Evolutionary conservation across 371 early-diverging fungal genomes (phyloP).

Genomic region (Nematocida ausubeli): DNA sequence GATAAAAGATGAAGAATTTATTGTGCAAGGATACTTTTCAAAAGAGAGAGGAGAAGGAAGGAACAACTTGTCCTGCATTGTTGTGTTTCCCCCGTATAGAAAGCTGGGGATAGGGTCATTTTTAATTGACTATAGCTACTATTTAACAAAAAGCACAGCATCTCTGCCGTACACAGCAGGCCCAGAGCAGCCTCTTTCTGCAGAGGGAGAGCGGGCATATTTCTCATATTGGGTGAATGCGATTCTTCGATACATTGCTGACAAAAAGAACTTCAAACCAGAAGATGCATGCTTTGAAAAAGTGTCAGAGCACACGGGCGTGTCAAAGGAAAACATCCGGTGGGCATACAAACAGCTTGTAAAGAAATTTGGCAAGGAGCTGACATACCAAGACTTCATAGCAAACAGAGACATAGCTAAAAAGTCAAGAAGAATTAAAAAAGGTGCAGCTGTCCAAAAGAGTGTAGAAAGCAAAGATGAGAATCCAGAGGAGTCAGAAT

Average conservation of each 20-base stretch:
- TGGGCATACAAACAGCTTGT: conserved; percentile 16
- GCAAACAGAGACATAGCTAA: conserved; percentile 31
- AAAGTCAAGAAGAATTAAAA: conserved; percentile 24
- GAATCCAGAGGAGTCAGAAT: neutral
- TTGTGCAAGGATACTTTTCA: conserved; percentile 64
- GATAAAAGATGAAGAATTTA: conserved; percentile 22
- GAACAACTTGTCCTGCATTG: conserved; percentile 65
- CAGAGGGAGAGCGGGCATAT: conserved; percentile 55
- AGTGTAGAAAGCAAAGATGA: neutral
- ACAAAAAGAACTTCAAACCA: neutral
- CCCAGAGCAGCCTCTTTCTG: conserved; percentile 66
- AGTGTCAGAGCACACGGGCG: conserved; percentile 46
- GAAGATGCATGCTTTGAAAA: conserved; percentile 34
- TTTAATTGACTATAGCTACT: conserved; percentile 66
- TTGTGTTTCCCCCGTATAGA: conserved; percentile 62
- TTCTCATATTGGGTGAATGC: conserved; percentile 64
- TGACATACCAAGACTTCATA: conserved; percentile 16
- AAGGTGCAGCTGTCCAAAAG: neutral
- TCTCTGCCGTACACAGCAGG: conserved; percentile 48
- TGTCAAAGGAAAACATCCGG: conserved; percentile 48
- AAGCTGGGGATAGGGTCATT: conserved; percentile 61
- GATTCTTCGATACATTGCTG: conserved; percentile 20
- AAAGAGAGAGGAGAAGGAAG: conserved; percentile 55
- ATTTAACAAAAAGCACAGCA: neutral
- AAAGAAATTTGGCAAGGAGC: neutral